A percentile compares a stretch with the other conserved stretches of the same genome.
Evolutionary conservation across 208 protist species (phyloP).

Genomic region (Acanthamoeba royreba): DNA sequence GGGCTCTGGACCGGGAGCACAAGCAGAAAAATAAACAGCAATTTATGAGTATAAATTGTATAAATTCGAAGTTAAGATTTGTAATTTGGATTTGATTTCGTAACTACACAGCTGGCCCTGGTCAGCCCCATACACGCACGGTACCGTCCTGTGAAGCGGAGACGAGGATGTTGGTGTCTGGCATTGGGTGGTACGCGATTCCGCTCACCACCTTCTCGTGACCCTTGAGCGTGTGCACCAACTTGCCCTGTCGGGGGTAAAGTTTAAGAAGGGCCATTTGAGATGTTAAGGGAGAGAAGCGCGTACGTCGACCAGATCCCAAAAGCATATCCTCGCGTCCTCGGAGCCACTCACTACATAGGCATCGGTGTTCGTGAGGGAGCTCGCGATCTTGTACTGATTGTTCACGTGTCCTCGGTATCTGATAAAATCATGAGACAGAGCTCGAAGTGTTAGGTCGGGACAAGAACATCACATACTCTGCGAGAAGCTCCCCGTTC

Average conservation of each 20-base stretch:
- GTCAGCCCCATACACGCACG: neutral
- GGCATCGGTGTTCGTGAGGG: conserved; percentile 22
- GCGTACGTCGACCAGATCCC: conserved; percentile 49
- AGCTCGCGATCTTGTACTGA: conserved; percentile 55
- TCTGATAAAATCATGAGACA: neutral
- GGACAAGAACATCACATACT: neutral
- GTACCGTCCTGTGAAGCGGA: conserved; percentile 33
- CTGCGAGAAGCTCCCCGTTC: conserved; percentile 21
- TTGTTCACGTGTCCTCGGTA: conserved; percentile 48
- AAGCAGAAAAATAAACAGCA: too few relatives aligned
- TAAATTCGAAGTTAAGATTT: too few relatives aligned
- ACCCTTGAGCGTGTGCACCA: conserved; percentile 22
- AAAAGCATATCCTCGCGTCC: conserved; percentile 46
- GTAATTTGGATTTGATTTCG: too few relatives aligned
- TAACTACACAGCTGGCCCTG: too few relatives aligned
- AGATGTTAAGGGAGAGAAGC: too few relatives aligned
- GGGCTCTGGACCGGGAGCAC: too few relatives aligned
- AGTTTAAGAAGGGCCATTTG: too few relatives aligned
- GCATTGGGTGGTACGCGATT: neutral
- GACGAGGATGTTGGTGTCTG: conserved; percentile 1
- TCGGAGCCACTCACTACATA: conserved; percentile 57
- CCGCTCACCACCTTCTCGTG: conserved; percentile 12
- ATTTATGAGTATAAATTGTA: too few relatives aligned
- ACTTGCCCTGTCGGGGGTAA: neutral
- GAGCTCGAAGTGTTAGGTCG: neutral